These are phyloP conservation scores for Torulaspora globosa DNA, from an alignment of 1,139 yeast species.

Conservation along the genomic window DNA sequence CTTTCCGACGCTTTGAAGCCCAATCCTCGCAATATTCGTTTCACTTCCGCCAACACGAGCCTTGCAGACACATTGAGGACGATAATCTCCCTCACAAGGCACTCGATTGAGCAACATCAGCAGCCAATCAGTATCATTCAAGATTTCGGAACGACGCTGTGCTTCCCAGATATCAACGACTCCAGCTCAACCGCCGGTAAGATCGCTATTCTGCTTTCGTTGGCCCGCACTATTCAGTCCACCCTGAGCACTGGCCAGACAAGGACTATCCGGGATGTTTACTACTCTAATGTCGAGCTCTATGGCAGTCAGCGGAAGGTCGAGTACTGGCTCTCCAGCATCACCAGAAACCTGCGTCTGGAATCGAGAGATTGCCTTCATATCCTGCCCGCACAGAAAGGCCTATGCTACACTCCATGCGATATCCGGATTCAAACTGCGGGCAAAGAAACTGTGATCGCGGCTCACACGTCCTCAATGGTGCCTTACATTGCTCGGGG, in stretches of 20 bases:
- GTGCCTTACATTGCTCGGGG: conserved; percentile 20
- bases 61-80: conserved; percentile 13
- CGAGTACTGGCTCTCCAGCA: conserved; percentile 23
- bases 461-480: conserved; percentile 11
- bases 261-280: conserved; percentile 36
- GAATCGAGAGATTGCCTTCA: conserved; percentile 21
- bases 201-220: conserved; percentile 19
- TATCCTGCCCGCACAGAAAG: conserved; percentile 38
- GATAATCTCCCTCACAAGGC: conserved; percentile 11
- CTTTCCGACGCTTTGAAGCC: conserved; percentile 10
- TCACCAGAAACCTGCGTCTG: conserved; percentile 24
- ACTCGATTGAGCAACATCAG: conserved; percentile 15
- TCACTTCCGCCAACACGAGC: conserved; percentile 4
- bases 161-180: conserved; percentile 7
- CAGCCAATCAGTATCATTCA: conserved; percentile 12
- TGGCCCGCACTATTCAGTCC: conserved; percentile 18
- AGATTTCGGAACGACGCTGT: conserved; percentile 1
- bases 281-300: conserved; percentile 36
- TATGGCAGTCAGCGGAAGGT: conserved; percentile 29
- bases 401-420: conserved; percentile 29
- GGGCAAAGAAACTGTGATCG: conserved; percentile 11
- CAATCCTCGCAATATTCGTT: conserved; percentile 7
- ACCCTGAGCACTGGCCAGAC: conserved; percentile 11
- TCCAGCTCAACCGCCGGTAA: conserved; percentile 9
- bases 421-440: conserved; percentile 6